Conservation (phyloP, 2,329 filamentous ascomycete species). For the Mycosphaerella sp. region DNA sequence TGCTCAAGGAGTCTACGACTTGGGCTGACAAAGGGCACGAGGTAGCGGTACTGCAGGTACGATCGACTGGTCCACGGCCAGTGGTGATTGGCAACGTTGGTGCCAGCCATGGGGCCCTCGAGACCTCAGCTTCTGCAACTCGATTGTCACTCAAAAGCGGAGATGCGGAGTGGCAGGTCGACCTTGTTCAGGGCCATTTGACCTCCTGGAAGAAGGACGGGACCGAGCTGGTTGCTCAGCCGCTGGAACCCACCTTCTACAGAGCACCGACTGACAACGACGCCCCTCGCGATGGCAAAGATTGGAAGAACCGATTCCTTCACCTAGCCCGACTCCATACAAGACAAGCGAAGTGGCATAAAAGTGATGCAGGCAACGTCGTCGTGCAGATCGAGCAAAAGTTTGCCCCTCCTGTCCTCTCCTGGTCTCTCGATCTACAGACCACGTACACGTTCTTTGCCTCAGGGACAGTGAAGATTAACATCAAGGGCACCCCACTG, state of each 20-base stretch:
- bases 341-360: constrained; percentile 15
- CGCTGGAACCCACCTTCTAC: constrained; percentile 45
- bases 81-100: background rate
- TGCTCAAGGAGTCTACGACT: constrained; percentile 30
- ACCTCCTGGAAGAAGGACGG: constrained; percentile 25
- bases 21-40: constrained; percentile 35
- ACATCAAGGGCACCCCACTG: constrained; percentile 33
- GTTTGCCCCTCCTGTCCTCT: constrained; percentile 52
- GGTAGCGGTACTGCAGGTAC: constrained; percentile 34
- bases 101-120: background rate
- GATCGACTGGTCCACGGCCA: constrained; percentile 13
- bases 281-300: constrained; percentile 46
- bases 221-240: constrained; percentile 19
- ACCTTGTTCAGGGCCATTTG: constrained; percentile 21
- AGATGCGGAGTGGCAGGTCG: constrained; percentile 19
- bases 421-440: constrained; percentile 48
- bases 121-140: constrained; percentile 5
- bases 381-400: constrained; percentile 21
- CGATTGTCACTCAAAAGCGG: constrained; percentile 8
- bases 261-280: constrained; percentile 63
- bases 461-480: constrained; percentile 43
- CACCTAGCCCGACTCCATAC: constrained; percentile 22
- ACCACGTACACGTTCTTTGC: constrained; percentile 49
- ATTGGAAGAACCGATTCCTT: constrained; percentile 45
- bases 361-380: constrained; percentile 12